Evolutionary conservation across 352 stramenopile genomes (phyloP).

Genomic region (Pythium scleroteichum): DNA sequence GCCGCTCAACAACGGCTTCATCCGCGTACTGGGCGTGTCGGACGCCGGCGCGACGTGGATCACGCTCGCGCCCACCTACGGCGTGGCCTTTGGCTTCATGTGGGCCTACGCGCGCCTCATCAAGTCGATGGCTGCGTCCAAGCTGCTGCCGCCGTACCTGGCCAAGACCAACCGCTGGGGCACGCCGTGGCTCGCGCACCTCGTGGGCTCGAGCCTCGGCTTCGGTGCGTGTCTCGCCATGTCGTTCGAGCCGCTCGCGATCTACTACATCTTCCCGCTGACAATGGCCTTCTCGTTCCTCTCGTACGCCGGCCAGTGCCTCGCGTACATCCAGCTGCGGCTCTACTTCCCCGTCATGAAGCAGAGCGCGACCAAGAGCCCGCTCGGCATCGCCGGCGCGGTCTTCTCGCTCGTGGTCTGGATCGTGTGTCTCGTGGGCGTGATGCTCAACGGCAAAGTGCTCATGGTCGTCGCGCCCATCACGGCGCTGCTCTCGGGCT

Average conservation of each 20-base stretch:
- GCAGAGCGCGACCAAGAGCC: conserved; percentile 22
- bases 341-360: conserved; percentile 12
- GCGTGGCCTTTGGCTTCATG: conserved; percentile 31
- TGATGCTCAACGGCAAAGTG: conserved; percentile 14
- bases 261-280: conserved; percentile 15
- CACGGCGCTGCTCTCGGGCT: conserved; percentile 3
- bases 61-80: conserved; percentile 28
- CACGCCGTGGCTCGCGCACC: conserved; percentile 12
- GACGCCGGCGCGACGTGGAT: conserved; percentile 16
- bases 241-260: conserved; percentile 1
- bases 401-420: conserved; percentile 20
- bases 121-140: conserved; percentile 19
- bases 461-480: conserved; percentile 9
- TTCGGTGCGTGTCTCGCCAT: conserved; percentile 10
- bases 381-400: conserved; percentile 19
- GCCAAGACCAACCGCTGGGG: conserved; percentile 5
- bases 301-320: conserved; percentile 28
- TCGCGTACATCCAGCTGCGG: conserved; percentile 19
- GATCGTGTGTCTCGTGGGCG: conserved; percentile 18
- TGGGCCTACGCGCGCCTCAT: conserved; percentile 27
- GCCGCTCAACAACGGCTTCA: conserved; percentile 19
- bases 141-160: conserved; percentile 14
- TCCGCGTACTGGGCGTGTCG: conserved; percentile 6
- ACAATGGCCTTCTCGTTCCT: conserved; percentile 19
- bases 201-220: conserved; percentile 7